Evolutionary conservation across 495 filamentous ascomycete genomes (phyloP).

Genomic region (Annulohypoxylon moriforme): DNA sequence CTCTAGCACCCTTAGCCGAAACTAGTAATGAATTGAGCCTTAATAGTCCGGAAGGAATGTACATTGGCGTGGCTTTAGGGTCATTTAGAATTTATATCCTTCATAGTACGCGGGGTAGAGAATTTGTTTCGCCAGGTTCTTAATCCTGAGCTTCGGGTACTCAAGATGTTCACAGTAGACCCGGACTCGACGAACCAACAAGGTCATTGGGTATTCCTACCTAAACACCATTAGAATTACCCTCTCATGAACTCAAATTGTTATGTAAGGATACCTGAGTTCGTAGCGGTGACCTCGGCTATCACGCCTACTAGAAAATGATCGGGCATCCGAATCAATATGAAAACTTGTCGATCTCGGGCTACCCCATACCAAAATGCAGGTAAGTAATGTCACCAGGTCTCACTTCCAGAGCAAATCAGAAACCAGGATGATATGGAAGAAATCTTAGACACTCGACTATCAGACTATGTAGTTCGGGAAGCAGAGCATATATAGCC

Average conservation of each 20-base stretch:
- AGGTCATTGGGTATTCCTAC: too few species aligned
- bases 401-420: too few species aligned
- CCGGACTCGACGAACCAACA: too few species aligned
- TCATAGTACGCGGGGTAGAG: background rate
- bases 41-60: background rate
- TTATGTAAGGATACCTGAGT: background rate
- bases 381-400: background rate
- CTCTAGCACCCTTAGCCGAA: background rate
- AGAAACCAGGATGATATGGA: background rate
- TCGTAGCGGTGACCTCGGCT: background rate
- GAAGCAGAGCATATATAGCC: background rate
- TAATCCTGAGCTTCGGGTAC: too few species aligned
- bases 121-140: too few species aligned
- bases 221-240: background rate
- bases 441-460: background rate
- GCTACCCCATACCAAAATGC: background rate
- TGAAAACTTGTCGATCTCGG: background rate
- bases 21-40: background rate
- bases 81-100: background rate
- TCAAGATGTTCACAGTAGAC: too few species aligned
- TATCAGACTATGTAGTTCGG: too few species aligned
- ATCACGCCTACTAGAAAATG: background rate
- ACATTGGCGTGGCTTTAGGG: background rate
- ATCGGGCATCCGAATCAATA: background rate
- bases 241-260: background rate